phyloP scores from a whole-genome alignment of 1,284 basidiomycete genomes.

The Sanguinoderma infundibulare region DNA sequence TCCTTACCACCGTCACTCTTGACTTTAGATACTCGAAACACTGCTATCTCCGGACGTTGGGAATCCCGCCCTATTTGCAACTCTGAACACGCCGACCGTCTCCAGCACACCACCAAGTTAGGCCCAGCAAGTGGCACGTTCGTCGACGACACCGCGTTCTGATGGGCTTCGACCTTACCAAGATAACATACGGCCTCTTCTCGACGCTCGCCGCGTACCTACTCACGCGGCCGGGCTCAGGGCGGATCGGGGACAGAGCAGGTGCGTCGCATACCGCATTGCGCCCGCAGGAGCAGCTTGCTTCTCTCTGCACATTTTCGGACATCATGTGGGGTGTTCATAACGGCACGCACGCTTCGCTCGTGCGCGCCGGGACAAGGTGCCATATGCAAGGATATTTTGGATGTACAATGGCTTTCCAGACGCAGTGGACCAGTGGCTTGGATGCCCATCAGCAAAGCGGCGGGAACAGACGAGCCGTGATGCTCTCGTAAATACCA shows the following conservation, averaged over 20 bases:
- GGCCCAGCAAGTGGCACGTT: slow-evolving; percentile 19
- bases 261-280: slow-evolving; percentile 15
- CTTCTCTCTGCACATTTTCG: slow-evolving; percentile 3
- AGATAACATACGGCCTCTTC: slow-evolving; percentile 17
- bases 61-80: no score
- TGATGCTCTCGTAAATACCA: neutral
- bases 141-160: slow-evolving; percentile 6
- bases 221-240: slow-evolving; percentile 19
- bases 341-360: slow-evolving; percentile 18
- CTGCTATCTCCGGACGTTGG: no score
- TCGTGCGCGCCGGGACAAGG: slow-evolving; percentile 6
- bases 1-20: no score
- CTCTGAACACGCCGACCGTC: no score
- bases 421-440: no score
- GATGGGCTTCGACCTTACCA: slow-evolving; percentile 14
- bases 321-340: slow-evolving; percentile 22
- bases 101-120: no score
- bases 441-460: neutral
- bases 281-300: no score
- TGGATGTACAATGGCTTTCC: neutral
- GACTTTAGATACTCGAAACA: no score
- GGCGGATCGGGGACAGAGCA: slow-evolving; percentile 5
- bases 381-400: neutral
- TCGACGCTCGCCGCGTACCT: slow-evolving; percentile 20
- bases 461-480: neutral